Evolutionary conservation across 805 yeast species (phyloP), one percentile per base, ranked within the genome.

Genomic region (Myxozyma melibiosi): DNA sequence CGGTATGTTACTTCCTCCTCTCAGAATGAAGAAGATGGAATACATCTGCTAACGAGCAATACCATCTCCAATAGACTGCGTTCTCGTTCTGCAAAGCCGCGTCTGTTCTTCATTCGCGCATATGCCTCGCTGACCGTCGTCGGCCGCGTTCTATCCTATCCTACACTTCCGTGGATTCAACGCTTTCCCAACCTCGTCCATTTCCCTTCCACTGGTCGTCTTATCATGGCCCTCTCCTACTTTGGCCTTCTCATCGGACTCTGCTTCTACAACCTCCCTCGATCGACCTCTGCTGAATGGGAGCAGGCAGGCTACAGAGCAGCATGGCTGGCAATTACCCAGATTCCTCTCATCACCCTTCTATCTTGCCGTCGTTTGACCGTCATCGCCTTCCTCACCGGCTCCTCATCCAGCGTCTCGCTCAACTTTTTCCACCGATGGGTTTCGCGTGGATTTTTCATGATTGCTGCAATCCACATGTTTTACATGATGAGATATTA

Each of bases 391-490:
- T n/a, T 60, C 18, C 22, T 67, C 31, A 58, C 66, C 11, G 68
- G 70, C 28, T 24, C 61, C 2, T 30, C 67, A 0, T 64, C 62
- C 25, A 57, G 54, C 30, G 40, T 45, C 34, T n/a, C 63, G 4
- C 55, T 68, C 16, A 67, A 65, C 56, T 64, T 55, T 22, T 65
- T 58, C 45, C 70, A 67, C 48, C 53, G 70, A 16, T 67, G 68
- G 71, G 61, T 63, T 3, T 65, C 70, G 4, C 48, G 70, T 4
- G 66, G 63, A 4, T 24, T 68, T 22, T 56, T 66, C 18, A 46
- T 67, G 37, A 55, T 64, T 5, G 55, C 70, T 14, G 46, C 65
- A 9, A 33, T 67, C 6, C 70, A 67, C 47, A 55, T 67, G 63
- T 65, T 56, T 14, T 65, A 55, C 51, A 51, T 40, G 34, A 35